These are phyloP conservation scores for Aureobasidium vineae DNA, from an alignment of 2,329 filamentous ascomycete genomes.

Conservation along the genomic window DNA sequence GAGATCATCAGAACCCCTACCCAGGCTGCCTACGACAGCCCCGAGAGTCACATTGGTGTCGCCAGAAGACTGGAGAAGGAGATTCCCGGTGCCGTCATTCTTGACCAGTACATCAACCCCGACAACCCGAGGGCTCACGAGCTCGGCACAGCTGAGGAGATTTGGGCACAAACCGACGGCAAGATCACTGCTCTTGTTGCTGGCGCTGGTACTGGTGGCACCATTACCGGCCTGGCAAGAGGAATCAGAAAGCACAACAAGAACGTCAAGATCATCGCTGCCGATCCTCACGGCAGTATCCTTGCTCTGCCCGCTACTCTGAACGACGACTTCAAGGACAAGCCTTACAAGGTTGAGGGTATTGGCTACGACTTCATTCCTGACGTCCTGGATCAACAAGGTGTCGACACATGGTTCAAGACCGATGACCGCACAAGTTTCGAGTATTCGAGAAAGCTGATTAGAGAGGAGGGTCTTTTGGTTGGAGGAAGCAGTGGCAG, in stretches of 20 bases:
- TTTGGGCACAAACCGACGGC: constrained; percentile 83
- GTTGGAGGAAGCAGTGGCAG: constrained; percentile 93
- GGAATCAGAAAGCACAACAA: constrained; percentile 86
- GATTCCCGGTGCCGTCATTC: constrained; percentile 92
- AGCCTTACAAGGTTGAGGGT: constrained; percentile 95
- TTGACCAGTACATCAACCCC: constrained; percentile 90
- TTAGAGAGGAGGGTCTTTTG: constrained; percentile 89
- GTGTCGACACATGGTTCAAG: constrained; percentile 97
- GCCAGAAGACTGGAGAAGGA: constrained; percentile 88
- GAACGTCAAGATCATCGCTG: constrained; percentile 83
- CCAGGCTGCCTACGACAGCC: constrained; percentile 88
- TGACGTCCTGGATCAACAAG: constrained; percentile 77
- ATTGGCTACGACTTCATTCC: constrained; percentile 99
- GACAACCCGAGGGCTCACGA: constrained; percentile 96
- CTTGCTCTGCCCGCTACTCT: constrained; percentile 76
- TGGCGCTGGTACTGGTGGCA: constrained; percentile 92
- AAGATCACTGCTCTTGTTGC: constrained; percentile 81
- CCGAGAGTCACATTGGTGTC: constrained; percentile 96
- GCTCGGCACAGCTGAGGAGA: constrained; percentile 90
- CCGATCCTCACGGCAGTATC: constrained; percentile 89
- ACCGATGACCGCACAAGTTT: constrained; percentile 93
- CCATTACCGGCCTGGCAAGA: constrained; percentile 82
- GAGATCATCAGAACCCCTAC: constrained; percentile 98
- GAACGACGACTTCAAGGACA: constrained; percentile 77
- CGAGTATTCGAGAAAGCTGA: constrained; percentile 81